phyloP scores from a whole-genome alignment of 2,329 filamentous ascomycete genomes.

The Colletotrichum sp. region DNA sequence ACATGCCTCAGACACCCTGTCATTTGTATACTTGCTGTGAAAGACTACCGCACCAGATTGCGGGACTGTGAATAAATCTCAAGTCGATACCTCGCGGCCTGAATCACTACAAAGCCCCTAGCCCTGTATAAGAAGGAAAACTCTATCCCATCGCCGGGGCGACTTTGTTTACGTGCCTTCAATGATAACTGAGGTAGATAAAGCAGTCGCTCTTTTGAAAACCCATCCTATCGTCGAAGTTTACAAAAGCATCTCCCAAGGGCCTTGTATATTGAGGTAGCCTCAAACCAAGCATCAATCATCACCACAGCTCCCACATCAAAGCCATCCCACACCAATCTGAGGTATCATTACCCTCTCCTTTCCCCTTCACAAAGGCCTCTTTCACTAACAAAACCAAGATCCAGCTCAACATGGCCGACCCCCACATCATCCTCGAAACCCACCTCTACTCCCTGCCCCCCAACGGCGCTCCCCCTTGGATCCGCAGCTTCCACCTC shows the following conservation, averaged over 20 bases:
- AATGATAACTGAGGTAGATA: background rate
- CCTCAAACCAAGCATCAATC: background rate
- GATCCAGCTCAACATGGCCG: background rate
- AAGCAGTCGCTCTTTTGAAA: background rate
- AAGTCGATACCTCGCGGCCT: constrained; percentile 42
- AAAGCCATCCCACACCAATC: background rate
- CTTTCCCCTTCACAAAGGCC: background rate
- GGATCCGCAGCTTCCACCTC: constrained; percentile 1
- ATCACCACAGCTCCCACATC: background rate
- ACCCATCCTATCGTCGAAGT: background rate
- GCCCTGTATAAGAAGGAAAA: background rate
- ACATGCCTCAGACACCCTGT: constrained; percentile 35
- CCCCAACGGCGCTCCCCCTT: background rate
- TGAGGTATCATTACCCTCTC: background rate
- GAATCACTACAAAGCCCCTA: background rate
- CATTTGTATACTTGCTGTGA: constrained; percentile 25
- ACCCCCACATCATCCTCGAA: background rate
- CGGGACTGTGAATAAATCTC: constrained; percentile 49
- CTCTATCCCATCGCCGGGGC: background rate
- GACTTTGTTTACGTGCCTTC: background rate
- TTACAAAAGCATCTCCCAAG: background rate
- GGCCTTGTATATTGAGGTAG: background rate
- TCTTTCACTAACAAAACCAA: background rate
- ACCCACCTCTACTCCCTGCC: constrained; percentile 4
- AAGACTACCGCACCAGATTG: background rate